A percentile compares a stretch with the other conserved stretches of the same genome.
phyloP scores from a whole-genome alignment of 352 stramenopile species.

The Phytopythium montanum region DNA sequence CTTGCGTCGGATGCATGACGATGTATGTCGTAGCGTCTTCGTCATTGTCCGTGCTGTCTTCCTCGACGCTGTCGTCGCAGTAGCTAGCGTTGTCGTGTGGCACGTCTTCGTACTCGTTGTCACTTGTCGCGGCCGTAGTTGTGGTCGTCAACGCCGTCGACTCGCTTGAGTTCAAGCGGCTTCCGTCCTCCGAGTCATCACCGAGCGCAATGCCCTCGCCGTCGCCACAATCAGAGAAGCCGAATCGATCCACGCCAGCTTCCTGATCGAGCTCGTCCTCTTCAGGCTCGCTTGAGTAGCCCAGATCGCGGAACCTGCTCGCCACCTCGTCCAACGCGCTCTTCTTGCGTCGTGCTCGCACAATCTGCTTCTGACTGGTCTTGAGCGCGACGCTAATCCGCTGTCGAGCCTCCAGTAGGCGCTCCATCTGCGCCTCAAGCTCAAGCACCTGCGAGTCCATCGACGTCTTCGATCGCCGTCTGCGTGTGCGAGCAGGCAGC shows the following conservation, averaged over 20 bases:
- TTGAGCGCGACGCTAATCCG: slow-evolving; percentile 34
- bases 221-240: slow-evolving; percentile 4
- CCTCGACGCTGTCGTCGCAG: slow-evolving; percentile 1
- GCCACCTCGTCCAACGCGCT: slow-evolving; percentile 27
- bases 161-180: neutral
- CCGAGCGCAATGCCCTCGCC: slow-evolving; percentile 19
- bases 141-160: neutral
- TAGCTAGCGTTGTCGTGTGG: slow-evolving; percentile 7
- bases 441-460: slow-evolving; percentile 37
- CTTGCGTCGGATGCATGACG: neutral
- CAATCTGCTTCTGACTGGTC: slow-evolving; percentile 32
- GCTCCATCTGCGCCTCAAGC: slow-evolving; percentile 36
- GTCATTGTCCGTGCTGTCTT: slow-evolving; percentile 3
- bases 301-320: slow-evolving; percentile 26
- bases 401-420: slow-evolving; percentile 28
- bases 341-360: slow-evolving; percentile 25
- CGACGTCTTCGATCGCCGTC: slow-evolving; percentile 9
- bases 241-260: slow-evolving; percentile 6
- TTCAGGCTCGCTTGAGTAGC: slow-evolving; percentile 21
- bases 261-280: slow-evolving; percentile 20
- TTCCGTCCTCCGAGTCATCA: slow-evolving; percentile 5
- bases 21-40: neutral
- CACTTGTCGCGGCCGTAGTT: neutral
- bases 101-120: slow-evolving; percentile 4
- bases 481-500: neutral